These are phyloP conservation scores for Citrus sp. DNA, from an alignment of 345 rosid genomes.

Conservation along the genomic window DNA sequence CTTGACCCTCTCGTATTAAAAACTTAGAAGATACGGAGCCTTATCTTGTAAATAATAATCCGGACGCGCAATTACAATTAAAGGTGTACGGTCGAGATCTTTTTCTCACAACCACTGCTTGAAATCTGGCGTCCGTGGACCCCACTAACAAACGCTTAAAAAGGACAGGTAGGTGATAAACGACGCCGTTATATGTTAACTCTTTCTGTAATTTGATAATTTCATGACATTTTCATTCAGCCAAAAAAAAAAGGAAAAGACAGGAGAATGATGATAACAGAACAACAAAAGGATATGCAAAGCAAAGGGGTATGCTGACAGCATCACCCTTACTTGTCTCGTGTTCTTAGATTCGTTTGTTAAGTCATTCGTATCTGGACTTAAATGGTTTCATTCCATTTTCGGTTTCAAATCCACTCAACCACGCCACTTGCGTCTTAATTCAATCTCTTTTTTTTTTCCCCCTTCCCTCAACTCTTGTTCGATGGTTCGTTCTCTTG, in stretches of 20 bases:
- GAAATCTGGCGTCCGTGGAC: neutral
- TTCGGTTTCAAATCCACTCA: constrained; percentile 5
- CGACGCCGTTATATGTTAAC: neutral
- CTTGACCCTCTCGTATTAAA: neutral
- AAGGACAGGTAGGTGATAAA: neutral
- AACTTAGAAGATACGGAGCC: neutral
- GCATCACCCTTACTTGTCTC: neutral
- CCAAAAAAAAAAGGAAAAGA: neutral
- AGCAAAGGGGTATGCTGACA: neutral
- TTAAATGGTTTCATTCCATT: neutral
- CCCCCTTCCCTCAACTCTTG: neutral
- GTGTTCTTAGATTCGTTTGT: constrained; percentile 8
- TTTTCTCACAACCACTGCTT: neutral
- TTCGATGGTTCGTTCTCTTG: constrained; percentile 29
- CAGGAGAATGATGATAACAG: neutral
- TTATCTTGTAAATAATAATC: constrained; percentile 17
- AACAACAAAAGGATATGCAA: neutral
- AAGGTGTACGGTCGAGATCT: constrained; percentile 1
- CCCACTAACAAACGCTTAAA: neutral
- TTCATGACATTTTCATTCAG: neutral
- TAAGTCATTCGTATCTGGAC: neutral
- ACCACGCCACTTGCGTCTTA: neutral
- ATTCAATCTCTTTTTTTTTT: neutral
- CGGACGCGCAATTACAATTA: neutral
- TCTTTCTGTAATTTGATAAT: neutral